phyloP scores from a whole-genome alignment of 1,284 basidiomycete species.

The Ganoderma lingzhi region DNA sequence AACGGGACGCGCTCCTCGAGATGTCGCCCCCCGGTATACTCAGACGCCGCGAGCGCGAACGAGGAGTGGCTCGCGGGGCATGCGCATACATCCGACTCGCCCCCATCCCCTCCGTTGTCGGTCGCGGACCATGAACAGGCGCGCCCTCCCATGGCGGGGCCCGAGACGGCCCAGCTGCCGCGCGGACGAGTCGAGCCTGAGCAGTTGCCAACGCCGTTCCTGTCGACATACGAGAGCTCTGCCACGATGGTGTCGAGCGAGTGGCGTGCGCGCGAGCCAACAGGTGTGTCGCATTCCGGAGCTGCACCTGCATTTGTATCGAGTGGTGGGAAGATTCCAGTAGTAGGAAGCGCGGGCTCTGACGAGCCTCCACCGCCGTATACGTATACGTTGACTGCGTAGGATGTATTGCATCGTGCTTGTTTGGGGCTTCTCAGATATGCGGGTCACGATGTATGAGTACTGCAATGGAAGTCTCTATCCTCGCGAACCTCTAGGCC shows the following conservation, averaged over 20 bases:
- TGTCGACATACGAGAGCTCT: background rate
- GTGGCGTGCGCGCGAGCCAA: background rate
- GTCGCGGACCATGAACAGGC: background rate
- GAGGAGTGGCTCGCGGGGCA: background rate
- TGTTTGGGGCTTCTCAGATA: too few relatives aligned
- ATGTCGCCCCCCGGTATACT: background rate
- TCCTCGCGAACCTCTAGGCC: background rate
- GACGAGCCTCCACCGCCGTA: conserved; percentile 2
- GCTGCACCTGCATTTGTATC: background rate
- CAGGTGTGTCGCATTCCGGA: background rate
- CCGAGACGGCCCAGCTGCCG: background rate
- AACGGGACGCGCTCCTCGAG: background rate
- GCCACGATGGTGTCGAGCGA: background rate
- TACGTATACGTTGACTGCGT: background rate
- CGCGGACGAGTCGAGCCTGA: background rate
- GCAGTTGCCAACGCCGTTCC: background rate
- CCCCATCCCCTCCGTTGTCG: background rate
- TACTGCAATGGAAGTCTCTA: background rate
- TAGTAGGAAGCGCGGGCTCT: background rate
- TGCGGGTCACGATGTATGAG: too few relatives aligned
- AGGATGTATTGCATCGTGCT: too few relatives aligned
- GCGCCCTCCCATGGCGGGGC: background rate
- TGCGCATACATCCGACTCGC: background rate
- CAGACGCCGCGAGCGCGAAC: background rate
- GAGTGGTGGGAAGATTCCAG: background rate